Percentiles rank a stretch among this genome's conserved stretches.
These are phyloP conservation scores for Leccinum rimulosum DNA, from an alignment of 768 basidiomycete genomes.

Conservation along the genomic window DNA sequence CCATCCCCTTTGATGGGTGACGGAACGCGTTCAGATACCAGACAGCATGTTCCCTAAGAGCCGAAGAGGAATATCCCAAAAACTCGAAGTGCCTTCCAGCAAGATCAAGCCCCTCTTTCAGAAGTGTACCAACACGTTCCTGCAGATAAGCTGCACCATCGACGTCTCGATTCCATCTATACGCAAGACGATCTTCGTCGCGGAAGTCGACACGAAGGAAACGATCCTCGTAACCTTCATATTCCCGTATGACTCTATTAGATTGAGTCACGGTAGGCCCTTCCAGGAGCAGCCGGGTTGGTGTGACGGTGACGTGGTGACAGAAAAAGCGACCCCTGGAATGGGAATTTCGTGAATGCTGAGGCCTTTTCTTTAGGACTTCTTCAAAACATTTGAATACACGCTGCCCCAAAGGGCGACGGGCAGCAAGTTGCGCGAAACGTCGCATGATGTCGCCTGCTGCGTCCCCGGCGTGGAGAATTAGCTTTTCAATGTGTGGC, in stretches of 20 bases:
- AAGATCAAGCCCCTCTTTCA: slow-evolving; percentile 65
- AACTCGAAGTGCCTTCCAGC: slow-evolving; percentile 76
- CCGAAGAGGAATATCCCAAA: slow-evolving; percentile 77
- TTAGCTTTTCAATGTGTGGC: slow-evolving; percentile 42
- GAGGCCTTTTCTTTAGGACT: slow-evolving; percentile 21
- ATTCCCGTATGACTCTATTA: slow-evolving; percentile 76
- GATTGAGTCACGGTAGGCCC: slow-evolving; percentile 76
- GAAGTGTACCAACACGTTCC: slow-evolving; percentile 53
- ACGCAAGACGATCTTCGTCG: slow-evolving; percentile 77
- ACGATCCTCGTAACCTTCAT: slow-evolving; percentile 53
- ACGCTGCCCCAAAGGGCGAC: slow-evolving; percentile 41
- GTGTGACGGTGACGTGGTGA: slow-evolving; percentile 74
- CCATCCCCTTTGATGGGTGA: slow-evolving; percentile 38
- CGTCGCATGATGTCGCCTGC: slow-evolving; percentile 52
- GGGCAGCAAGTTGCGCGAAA: slow-evolving; percentile 49
- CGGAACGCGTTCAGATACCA: slow-evolving; percentile 76
- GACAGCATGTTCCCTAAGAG: slow-evolving; percentile 75
- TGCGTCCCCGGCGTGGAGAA: slow-evolving; percentile 31
- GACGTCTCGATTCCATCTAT: slow-evolving; percentile 67
- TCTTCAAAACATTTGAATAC: slow-evolving; percentile 47
- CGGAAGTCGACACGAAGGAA: slow-evolving; percentile 85
- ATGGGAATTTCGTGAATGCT: slow-evolving; percentile 20
- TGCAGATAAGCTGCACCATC: slow-evolving; percentile 56
- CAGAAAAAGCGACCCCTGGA: slow-evolving; percentile 54
- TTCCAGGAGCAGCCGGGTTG: slow-evolving; percentile 70